Conservation (phyloP, 139 green algal genomes). For the Deuterostichococcus epilithicus region DNA sequence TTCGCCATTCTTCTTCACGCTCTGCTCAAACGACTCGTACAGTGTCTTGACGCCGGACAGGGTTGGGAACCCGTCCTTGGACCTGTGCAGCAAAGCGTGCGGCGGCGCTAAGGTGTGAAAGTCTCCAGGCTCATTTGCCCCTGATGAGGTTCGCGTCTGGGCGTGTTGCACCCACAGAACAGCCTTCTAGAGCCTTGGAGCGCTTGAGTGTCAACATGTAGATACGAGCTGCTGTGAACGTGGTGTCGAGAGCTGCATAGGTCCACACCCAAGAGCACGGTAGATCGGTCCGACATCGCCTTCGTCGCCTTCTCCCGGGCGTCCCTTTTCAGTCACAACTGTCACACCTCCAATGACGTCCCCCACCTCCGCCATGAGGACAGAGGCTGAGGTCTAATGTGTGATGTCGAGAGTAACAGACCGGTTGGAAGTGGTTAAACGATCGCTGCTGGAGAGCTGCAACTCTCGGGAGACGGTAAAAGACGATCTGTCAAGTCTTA, state of each 20-base stretch:
- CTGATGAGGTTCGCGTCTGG: too few relatives aligned
- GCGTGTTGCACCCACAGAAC: neutral
- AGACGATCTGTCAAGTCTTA: too few relatives aligned
- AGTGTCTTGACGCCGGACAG: slow-evolving; percentile 60
- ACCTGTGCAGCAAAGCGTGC: neutral
- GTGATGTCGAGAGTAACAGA: too few relatives aligned
- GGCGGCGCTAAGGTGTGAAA: neutral
- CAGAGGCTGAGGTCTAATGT: too few relatives aligned
- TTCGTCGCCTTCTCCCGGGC: slow-evolving; percentile 11
- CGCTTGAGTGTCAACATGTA: neutral
- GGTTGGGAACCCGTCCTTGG: slow-evolving; percentile 57
- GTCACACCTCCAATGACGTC: neutral
- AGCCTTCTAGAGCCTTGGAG: neutral
- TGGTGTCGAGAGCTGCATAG: neutral
- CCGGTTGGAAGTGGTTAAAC: too few relatives aligned
- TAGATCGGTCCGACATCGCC: slow-evolving; percentile 21
- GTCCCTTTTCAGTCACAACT: slow-evolving; percentile 7
- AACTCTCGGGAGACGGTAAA: too few relatives aligned
- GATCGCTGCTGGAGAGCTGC: too few relatives aligned
- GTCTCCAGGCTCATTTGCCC: neutral
- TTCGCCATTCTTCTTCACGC: slow-evolving; percentile 41
- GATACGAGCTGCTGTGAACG: neutral
- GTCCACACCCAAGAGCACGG: neutral
- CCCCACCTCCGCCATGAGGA: neutral
- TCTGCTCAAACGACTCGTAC: slow-evolving; percentile 67